phyloP scores from a whole-genome alignment of 192 early-diverging fungal species.

The Entophlyctis luteolus region DNA sequence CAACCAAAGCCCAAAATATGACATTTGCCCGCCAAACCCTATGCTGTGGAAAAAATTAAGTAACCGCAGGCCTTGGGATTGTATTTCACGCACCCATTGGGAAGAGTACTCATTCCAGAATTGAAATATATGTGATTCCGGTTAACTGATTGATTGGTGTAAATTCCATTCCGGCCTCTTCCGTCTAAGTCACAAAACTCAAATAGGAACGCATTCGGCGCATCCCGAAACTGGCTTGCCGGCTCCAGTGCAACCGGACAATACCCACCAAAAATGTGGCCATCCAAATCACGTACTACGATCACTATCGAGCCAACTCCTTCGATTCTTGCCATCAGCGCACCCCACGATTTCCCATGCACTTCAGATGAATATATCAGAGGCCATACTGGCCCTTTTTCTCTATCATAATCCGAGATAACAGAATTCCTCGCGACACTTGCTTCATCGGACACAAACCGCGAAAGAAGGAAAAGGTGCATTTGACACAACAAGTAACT shows the following conservation, averaged over 20 bases:
- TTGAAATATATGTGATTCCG: constrained; percentile 14
- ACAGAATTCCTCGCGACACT: no score
- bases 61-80: background rate
- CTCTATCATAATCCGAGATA: no score
- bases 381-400: no score
- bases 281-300: background rate
- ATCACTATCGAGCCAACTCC: background rate
- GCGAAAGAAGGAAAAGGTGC: no score
- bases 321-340: background rate
- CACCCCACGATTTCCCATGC: constrained; percentile 14
- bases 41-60: background rate
- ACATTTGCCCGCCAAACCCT: constrained; percentile 1
- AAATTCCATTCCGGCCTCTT: no score
- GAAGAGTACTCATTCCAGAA: constrained; percentile 13
- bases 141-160: background rate
- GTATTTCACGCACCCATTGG: constrained; percentile 3
- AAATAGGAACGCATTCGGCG: constrained; percentile 4
- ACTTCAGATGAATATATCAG: background rate
- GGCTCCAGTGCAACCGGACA: background rate
- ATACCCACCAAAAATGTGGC: background rate
- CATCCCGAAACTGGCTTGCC: background rate
- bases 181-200: background rate
- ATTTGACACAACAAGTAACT: no score
- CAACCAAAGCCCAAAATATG: constrained; percentile 8
- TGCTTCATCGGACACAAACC: no score